These are phyloP conservation scores for Theobroma grandiflorum DNA, from an alignment of 441 rosid species.

Conservation along the genomic window DNA sequence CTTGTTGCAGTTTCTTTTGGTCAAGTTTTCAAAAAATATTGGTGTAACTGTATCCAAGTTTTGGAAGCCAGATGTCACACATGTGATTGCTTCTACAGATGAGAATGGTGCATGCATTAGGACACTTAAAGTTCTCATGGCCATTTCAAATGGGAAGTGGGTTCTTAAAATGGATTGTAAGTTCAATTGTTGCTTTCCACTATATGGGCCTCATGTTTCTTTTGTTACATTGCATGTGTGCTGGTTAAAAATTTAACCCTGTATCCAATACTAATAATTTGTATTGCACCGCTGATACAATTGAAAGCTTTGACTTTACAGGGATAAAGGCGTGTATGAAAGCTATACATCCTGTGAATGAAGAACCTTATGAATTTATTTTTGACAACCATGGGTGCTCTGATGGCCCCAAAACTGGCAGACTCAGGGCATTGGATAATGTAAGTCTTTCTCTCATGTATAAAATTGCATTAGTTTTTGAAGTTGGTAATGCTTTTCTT, in stretches of 20 bases:
- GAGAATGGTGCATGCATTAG: slow-evolving; percentile 77
- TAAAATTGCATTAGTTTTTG: neutral
- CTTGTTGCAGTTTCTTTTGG: slow-evolving; percentile 58
- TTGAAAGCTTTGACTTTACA: slow-evolving; percentile 33
- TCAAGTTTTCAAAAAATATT: slow-evolving; percentile 56
- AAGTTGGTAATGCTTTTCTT: neutral
- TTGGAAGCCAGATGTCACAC: slow-evolving; percentile 83
- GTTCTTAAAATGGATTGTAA: slow-evolving; percentile 76
- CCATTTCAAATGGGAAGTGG: slow-evolving; percentile 85
- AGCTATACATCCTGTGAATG: slow-evolving; percentile 52
- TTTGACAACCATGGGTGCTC: slow-evolving; percentile 72
- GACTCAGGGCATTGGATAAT: slow-evolving; percentile 61
- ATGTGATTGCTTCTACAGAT: slow-evolving; percentile 82
- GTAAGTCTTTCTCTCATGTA: slow-evolving; percentile 37
- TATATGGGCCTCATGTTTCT: neutral
- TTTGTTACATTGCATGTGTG: neutral
- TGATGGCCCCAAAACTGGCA: slow-evolving; percentile 75
- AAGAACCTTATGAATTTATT: slow-evolving; percentile 75
- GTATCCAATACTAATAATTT: neutral
- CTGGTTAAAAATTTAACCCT: neutral
- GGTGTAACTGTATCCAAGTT: slow-evolving; percentile 68
- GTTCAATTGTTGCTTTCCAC: slow-evolving; percentile 33
- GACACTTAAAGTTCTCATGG: slow-evolving; percentile 87
- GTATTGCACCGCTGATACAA: neutral
- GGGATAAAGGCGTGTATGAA: slow-evolving; percentile 89